These are phyloP conservation scores for Ustilago sp. DNA, from an alignment of 1,284 basidiomycete species.

Conservation along the genomic window DNA sequence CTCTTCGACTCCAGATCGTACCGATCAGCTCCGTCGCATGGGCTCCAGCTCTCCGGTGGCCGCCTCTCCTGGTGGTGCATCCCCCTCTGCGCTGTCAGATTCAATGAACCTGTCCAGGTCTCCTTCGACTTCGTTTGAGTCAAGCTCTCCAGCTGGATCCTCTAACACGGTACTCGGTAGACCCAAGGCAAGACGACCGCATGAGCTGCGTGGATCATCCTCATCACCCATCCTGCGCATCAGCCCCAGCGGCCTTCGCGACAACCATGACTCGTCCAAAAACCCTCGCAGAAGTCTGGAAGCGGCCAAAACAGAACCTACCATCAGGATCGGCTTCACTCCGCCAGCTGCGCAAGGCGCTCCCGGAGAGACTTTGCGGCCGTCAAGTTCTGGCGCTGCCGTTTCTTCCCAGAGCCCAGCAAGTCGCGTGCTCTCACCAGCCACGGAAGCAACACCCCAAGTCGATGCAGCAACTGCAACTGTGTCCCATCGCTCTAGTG, in stretches of 20 bases:
- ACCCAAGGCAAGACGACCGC: slow-evolving; percentile 46
- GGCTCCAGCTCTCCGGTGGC: slow-evolving; percentile 39
- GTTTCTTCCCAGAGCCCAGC: slow-evolving; percentile 26
- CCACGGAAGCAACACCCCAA: slow-evolving; percentile 37
- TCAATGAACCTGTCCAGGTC: slow-evolving; percentile 39
- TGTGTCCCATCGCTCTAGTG: slow-evolving; percentile 35
- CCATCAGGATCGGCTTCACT: slow-evolving; percentile 40
- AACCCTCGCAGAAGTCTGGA: slow-evolving; percentile 43
- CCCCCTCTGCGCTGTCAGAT: slow-evolving; percentile 30
- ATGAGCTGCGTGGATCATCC: slow-evolving; percentile 46
- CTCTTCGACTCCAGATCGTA: slow-evolving; percentile 40
- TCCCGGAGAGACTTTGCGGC: slow-evolving; percentile 10
- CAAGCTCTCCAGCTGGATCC: slow-evolving; percentile 27
- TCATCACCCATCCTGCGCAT: slow-evolving; percentile 47
- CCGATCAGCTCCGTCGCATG: slow-evolving; percentile 42
- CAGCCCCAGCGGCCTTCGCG: slow-evolving; percentile 25
- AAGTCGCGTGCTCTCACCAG: slow-evolving; percentile 37
- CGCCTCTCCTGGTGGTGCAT: slow-evolving; percentile 34
- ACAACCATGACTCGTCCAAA: slow-evolving; percentile 25
- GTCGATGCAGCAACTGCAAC: slow-evolving; percentile 37
- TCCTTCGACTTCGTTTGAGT: slow-evolving; percentile 39
- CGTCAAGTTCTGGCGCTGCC: slow-evolving; percentile 10
- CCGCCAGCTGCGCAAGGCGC: slow-evolving; percentile 12
- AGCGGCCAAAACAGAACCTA: slow-evolving; percentile 30
- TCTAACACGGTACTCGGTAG: slow-evolving; percentile 34